A percentile compares a stretch with the other conserved stretches of the same genome.
phyloP scores from a whole-genome alignment of 2,329 filamentous ascomycete species.

The Stylonectria norvegica region DNA sequence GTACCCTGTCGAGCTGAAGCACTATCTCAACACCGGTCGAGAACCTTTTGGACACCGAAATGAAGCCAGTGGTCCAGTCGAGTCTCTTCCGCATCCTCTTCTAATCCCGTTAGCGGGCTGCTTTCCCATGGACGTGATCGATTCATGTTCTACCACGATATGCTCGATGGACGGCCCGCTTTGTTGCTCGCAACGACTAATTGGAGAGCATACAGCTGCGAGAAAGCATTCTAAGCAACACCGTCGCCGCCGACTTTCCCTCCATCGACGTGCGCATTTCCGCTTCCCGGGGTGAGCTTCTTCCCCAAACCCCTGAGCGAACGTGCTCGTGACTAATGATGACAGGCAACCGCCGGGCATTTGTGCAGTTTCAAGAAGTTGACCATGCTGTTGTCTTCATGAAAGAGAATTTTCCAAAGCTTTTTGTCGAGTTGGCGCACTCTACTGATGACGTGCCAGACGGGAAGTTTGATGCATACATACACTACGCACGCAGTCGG shows the following conservation, averaged over 20 bases:
- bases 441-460: slow-evolving; percentile 39
- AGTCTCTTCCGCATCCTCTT: background rate
- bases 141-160: slow-evolving; percentile 5
- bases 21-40: slow-evolving; percentile 7
- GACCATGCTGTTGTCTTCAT: slow-evolving; percentile 41
- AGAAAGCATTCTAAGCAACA: slow-evolving; percentile 33
- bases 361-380: slow-evolving; percentile 41
- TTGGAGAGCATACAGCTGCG: slow-evolving; percentile 32
- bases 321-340: slow-evolving; percentile 11
- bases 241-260: slow-evolving; percentile 35
- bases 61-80: slow-evolving; percentile 7
- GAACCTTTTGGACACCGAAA: slow-evolving; percentile 8
- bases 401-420: slow-evolving; percentile 40
- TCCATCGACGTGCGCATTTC: slow-evolving; percentile 39
- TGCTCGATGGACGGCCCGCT: slow-evolving; percentile 9
- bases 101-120: slow-evolving; percentile 3
- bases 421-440: slow-evolving; percentile 35
- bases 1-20: slow-evolving; percentile 28
- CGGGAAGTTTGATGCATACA: slow-evolving; percentile 35
- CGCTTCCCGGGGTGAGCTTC: slow-evolving; percentile 31
- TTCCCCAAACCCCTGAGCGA: background rate
- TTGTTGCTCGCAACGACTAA: slow-evolving; percentile 25
- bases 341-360: slow-evolving; percentile 40
- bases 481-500: slow-evolving; percentile 41
- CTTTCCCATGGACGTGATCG: slow-evolving; percentile 3